phyloP scores from a whole-genome alignment of 305 asterid genomes.

The Withania somnifera region DNA sequence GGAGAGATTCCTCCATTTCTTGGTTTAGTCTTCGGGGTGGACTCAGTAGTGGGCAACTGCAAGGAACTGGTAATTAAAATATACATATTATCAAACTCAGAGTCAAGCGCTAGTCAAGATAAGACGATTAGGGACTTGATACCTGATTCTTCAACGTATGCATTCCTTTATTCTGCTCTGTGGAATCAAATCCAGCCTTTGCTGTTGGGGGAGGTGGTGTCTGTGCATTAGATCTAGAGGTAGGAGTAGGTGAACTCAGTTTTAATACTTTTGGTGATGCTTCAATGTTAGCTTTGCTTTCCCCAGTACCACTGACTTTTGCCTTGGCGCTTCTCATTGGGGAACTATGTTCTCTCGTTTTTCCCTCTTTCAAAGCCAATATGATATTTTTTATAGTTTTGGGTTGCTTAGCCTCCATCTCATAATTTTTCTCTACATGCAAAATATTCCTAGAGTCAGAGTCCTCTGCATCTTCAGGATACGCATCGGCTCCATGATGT shows the following conservation, averaged over 20 bases:
- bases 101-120: not conserved
- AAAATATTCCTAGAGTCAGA: conserved; percentile 22
- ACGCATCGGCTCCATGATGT: conserved; percentile 17
- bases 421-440: conserved; percentile 27
- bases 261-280: conserved; percentile 48
- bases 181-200: conserved; percentile 32
- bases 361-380: conserved; percentile 83
- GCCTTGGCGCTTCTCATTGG: conserved; percentile 57
- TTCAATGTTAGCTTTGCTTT: conserved; percentile 35
- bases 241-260: conserved; percentile 23
- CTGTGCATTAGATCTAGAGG: conserved; percentile 37
- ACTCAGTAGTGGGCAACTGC: conserved; percentile 51
- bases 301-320: conserved; percentile 24
- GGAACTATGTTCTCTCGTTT: conserved; percentile 65
- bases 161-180: conserved; percentile 30
- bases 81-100: not conserved
- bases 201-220: conserved; percentile 22
- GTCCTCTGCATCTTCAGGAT: conserved; percentile 20
- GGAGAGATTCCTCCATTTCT: conserved; percentile 64
- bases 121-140: conserved; percentile 5
- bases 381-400: conserved; percentile 52
- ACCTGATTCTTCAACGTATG: conserved; percentile 76
- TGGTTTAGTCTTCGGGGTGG: conserved; percentile 57
- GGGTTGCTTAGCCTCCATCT: conserved; percentile 49
- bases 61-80: conserved; percentile 16